These are phyloP conservation scores for Pterocarpus santalinus DNA, from an alignment of 306 rosid species.

Conservation along the genomic window DNA sequence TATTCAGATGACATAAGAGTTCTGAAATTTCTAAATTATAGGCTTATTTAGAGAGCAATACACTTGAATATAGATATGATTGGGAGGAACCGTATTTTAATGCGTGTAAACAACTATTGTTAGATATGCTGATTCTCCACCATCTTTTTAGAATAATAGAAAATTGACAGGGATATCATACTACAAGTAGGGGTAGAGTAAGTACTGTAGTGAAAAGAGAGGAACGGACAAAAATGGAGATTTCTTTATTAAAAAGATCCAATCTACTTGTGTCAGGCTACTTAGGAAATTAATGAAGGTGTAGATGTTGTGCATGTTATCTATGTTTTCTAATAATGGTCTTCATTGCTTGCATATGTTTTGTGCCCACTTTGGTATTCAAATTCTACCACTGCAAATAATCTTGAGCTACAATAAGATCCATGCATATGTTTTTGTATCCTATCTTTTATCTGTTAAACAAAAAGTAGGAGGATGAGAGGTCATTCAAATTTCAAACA, in stretches of 20 bases:
- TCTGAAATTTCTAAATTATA: neutral
- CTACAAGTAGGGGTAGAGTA: too few relatives aligned
- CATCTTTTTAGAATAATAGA: neutral
- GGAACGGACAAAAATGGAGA: neutral
- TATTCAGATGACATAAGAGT: neutral
- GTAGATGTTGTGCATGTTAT: slow-evolving; percentile 17
- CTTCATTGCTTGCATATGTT: slow-evolving; percentile 15
- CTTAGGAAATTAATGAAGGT: neutral
- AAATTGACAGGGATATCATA: too few relatives aligned
- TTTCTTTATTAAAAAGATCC: neutral
- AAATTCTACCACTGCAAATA: neutral
- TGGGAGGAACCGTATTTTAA: neutral
- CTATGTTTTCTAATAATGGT: slow-evolving; percentile 4
- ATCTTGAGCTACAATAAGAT: neutral
- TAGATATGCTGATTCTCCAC: slow-evolving; percentile 1
- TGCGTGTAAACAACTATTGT: neutral
- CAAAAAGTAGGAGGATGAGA: slow-evolving; percentile 4
- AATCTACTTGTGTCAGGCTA: neutral
- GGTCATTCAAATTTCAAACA: neutral
- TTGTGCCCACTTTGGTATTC: neutral
- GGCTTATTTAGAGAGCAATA: neutral
- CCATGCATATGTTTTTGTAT: neutral
- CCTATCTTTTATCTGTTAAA: neutral
- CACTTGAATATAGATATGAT: neutral
- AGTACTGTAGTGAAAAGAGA: too few relatives aligned